Base-by-base conservation (phyloP, 805 yeast species). In the Sugiyamaella americana region DNA sequence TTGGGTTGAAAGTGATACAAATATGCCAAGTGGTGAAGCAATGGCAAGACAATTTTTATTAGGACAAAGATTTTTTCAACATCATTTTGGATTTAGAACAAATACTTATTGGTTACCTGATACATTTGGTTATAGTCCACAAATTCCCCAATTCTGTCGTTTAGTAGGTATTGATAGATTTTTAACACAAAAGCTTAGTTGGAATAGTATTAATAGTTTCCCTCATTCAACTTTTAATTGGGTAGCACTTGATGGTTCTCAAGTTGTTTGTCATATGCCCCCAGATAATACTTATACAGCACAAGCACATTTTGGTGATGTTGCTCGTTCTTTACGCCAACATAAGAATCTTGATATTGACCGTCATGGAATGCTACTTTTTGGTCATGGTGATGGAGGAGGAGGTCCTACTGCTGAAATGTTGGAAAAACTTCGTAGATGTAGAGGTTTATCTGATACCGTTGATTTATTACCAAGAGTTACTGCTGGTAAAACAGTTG, bases 1-100 rank as follows among this genome's bases (percentile, higher is more conserved):
- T 0, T 91, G 98, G 98, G 98, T 93, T 37, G 98, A 91, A 66
- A 83, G 87, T 63, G 98, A 91, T 63, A 91, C 98, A 8, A 91
- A 91, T 65, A 73, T 91, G 68, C 98, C 98, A n/a, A 72, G 78
- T 51, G 97, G 98, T 38, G 98, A 91, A 65, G 83, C 96, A 0
- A 70, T 91, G 47, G 80, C 81, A 4, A 77, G 98, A 54, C 98
- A 91, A 61, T 86, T 89, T 58, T 69, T 89, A 45, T 77, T 85
- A 49, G 98, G 98, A 17, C 98, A 91, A 68, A 71, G 93, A 44
- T 88, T 82, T 64, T 86, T 85, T 59, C 73, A 80, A 59, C 75
- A 80, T 50, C 77, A 88, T 58, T 93, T 91, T 68, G 96, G 95
- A 2, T 56, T 70, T 29, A 76, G 83, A 45, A 79, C 91, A 11